Evolutionary conservation across 148 eudicot species (phyloP).

Genomic region (Cornus suecica): DNA sequence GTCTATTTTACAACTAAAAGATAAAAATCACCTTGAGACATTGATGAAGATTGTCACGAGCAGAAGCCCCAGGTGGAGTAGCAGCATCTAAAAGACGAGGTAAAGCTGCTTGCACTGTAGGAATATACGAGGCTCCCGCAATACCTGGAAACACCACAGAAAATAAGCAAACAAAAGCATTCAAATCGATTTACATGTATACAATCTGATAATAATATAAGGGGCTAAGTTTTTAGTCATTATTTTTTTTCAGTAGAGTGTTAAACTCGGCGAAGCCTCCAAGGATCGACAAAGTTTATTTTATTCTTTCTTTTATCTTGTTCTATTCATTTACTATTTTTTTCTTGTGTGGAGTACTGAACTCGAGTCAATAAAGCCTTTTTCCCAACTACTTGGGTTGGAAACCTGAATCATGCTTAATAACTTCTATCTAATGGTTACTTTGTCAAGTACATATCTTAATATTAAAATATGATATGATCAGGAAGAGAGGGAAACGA

Average conservation of each 20-base stretch:
- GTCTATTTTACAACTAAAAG: slow-evolving; percentile 6
- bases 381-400: no score
- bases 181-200: background rate
- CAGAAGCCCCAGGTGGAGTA: slow-evolving; percentile 76
- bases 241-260: no score
- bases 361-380: no score
- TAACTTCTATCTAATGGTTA: no score
- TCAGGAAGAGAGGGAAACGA: background rate
- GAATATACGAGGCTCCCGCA: slow-evolving; percentile 88
- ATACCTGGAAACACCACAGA: slow-evolving; percentile 43
- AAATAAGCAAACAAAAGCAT: background rate
- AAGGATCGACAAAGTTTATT: no score
- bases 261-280: no score
- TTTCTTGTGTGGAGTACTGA: no score
- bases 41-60: slow-evolving; percentile 88
- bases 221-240: background rate
- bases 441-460: no score
- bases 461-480: no score
- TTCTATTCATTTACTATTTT: no score
- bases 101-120: slow-evolving; percentile 76
- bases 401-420: no score
- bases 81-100: slow-evolving; percentile 88
- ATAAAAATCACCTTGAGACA: slow-evolving; percentile 66
- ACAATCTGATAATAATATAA: background rate
- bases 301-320: no score